Base-by-base conservation (phyloP, 441 rosid genomes). In the Macaranga tanarius region DNA sequence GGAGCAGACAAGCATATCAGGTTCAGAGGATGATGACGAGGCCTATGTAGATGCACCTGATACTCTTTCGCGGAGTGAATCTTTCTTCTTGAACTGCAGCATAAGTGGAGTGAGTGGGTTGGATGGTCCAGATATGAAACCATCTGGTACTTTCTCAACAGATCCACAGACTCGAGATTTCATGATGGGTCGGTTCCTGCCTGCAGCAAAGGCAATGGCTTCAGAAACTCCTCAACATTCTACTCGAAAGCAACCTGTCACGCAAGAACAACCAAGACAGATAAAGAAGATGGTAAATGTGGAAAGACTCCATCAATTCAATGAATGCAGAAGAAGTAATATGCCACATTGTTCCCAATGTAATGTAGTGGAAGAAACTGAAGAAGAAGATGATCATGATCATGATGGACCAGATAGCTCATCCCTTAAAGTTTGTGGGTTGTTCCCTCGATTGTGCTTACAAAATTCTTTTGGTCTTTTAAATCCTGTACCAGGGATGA, bases 131-230 rank as follows among this genome's bases (percentile, higher is more conserved):
- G 87, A 87, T 55, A 11, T 69, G 58, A 84, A 80, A 72, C 86
- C 85, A 47, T 80, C 83, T 73, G 89, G 88, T 38, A 77, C 76
- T 6, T 85, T 85, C 80, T 80, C 85, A 4, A 13, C 75, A 5
- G 89, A 86, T 72, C 84, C 79, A 7, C 86, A 82, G 48, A 81
- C 90, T 74, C 87, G 84, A 26, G 94, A 94, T 79, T 85, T 92
- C 73, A 92, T 92, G 97, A 92, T 94, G 90, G 89, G 85, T 67
- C 87, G 97, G 34, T 94, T 94, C 83, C 80, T 92, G 82, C 99
- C 99, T 55, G 97, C 99, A 13, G 97, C 99, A 25, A 87, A 89
- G 77, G 99, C 99, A 34, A 85, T 90, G 90, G 88, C 97, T 70
- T 89, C 92, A 67, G 92, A 88, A 65, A 77, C 80, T 61, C 86